A percentile compares a stretch with the other conserved stretches of the same genome.
phyloP scores from a whole-genome alignment of 2,329 filamentous ascomycete species.

The Boeremia lycopersici region DNA sequence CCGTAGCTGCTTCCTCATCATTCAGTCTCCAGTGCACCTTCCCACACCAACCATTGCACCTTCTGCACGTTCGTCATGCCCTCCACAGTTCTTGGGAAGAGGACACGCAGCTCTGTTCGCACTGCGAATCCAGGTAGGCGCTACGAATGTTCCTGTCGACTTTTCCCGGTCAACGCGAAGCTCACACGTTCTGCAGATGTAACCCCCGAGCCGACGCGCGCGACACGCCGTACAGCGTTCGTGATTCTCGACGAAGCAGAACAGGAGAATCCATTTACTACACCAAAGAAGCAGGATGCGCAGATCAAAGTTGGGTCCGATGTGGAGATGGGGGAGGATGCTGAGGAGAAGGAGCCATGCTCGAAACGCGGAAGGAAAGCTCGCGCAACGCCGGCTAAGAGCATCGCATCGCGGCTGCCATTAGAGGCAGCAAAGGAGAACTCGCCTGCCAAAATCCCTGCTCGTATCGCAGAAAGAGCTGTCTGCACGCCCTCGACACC shows the following conservation, averaged over 20 bases:
- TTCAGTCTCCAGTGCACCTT: slow-evolving; percentile 22
- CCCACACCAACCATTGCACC: slow-evolving; percentile 30
- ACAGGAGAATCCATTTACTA: slow-evolving; percentile 66
- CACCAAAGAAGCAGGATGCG: slow-evolving; percentile 40
- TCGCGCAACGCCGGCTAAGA: slow-evolving; percentile 54
- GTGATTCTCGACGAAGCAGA: slow-evolving; percentile 66
- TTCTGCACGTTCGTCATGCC: slow-evolving; percentile 34
- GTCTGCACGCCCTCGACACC: slow-evolving; percentile 69
- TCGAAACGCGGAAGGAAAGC: slow-evolving; percentile 42
- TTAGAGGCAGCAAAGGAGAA: slow-evolving; percentile 56
- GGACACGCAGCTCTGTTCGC: slow-evolving; percentile 42
- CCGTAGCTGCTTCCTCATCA: slow-evolving; percentile 23
- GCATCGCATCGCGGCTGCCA: slow-evolving; percentile 49
- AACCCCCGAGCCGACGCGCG: slow-evolving; percentile 39
- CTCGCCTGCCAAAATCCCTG: slow-evolving; percentile 54
- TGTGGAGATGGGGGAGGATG: slow-evolving; percentile 49
- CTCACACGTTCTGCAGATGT: slow-evolving; percentile 35
- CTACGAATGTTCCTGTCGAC: slow-evolving; percentile 11
- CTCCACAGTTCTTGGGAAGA: slow-evolving; percentile 47
- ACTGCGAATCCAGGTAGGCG: slow-evolving; percentile 36
- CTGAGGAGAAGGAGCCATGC: slow-evolving; percentile 41
- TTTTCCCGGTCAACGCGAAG: slow-evolving; percentile 26
- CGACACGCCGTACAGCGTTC: slow-evolving; percentile 53
- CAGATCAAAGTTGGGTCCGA: slow-evolving; percentile 52
- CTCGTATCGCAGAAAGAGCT: slow-evolving; percentile 55